phyloP scores from a whole-genome alignment of 352 stramenopile genomes.

The Globisporangium cylindrosporum region DNA sequence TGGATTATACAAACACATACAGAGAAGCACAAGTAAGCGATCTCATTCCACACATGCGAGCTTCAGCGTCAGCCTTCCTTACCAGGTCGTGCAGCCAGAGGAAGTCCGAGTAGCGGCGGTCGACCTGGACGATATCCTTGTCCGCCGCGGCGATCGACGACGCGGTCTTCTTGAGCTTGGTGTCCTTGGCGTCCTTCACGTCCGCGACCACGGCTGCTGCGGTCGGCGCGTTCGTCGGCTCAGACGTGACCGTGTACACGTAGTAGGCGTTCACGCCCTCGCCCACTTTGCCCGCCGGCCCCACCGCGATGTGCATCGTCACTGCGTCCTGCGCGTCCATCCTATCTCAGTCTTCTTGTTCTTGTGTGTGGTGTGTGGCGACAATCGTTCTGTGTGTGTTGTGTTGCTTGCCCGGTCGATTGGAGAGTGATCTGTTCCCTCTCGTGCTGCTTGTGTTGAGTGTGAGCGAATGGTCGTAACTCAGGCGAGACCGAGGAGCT shows the following conservation, averaged over 20 bases:
- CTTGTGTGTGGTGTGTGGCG: not conserved
- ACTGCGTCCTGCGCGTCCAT: slow-evolving; percentile 11
- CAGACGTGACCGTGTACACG: slow-evolving; percentile 77
- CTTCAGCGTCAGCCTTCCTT: not conserved
- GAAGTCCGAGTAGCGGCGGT: slow-evolving; percentile 85
- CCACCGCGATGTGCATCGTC: slow-evolving; percentile 54
- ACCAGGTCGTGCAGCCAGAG: slow-evolving; percentile 77
- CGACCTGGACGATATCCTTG: slow-evolving; percentile 34
- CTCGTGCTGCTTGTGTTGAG: not conserved
- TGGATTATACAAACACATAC: not conserved
- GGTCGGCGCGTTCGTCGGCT: slow-evolving; percentile 24
- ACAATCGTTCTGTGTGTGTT: not conserved
- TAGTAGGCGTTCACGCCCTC: slow-evolving; percentile 85
- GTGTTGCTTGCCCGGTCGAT: not conserved
- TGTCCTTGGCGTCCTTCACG: not conserved
- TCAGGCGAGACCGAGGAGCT: too few relatives aligned
- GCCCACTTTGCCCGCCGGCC: slow-evolving; percentile 68
- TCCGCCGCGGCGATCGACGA: slow-evolving; percentile 4
- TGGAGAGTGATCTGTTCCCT: slow-evolving; percentile 3
- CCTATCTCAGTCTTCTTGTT: slow-evolving; percentile 1
- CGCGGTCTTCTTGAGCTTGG: slow-evolving; percentile 2
- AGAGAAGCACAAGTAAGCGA: not conserved
- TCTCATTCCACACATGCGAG: not conserved
- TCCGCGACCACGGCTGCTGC: slow-evolving; percentile 11
- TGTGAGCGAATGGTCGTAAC: slow-evolving; percentile 1